Base-by-base conservation (phyloP, 2,329 filamentous ascomycete genomes). In the Ophiostoma sp. region DNA sequence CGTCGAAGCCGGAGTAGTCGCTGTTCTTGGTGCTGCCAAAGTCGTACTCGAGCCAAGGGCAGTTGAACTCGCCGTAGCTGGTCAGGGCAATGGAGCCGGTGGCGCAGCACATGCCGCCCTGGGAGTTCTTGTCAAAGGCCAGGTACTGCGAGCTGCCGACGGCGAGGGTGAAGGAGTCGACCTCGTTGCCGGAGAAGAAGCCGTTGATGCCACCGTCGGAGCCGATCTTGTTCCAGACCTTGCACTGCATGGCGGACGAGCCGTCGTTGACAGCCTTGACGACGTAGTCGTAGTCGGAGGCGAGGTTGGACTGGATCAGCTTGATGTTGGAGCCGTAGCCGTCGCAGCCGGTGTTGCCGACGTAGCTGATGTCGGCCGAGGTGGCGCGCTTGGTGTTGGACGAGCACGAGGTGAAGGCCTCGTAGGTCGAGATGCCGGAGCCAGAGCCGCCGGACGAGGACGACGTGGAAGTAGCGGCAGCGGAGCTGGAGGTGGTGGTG, bases 221-320 rank as follows among this genome's bases (percentile, higher is more conserved):
- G 62, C 82, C 83, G 67, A 84, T 83, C 81, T 85, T 85, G 81
- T 83, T 82, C 78, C 76, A 83, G 78, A 79, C 81, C 47, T 73
- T 73, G 74, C 83, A 84, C 60, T 75, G 55, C 68, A 78, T 76
- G 62, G 73, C 65, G 60, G 69, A 66, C 47, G 65, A 66, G 71
- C 68, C 74, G 66, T 76, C 75, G 66, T 77, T 78, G 74, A 74
- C 75, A 74, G 83, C 81, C 71, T 76, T 76, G 70, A 77, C 70
- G 27, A 76, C 76, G 78, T 84, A 82, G 67, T 80, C 70, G 78
- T 84, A 85, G 71, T 78, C 66, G 70, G 73, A 65, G 70, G 76
- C 76, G 65, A 79, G 74, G 69, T 72, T 73, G 71, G 77, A 73
- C 60, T 69, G 18, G 69, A 85, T 74, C 44, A 78, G 70, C 80